Evolutionary conservation across 331 rosid species (phyloP).

Genomic region (Ulmus americana): DNA sequence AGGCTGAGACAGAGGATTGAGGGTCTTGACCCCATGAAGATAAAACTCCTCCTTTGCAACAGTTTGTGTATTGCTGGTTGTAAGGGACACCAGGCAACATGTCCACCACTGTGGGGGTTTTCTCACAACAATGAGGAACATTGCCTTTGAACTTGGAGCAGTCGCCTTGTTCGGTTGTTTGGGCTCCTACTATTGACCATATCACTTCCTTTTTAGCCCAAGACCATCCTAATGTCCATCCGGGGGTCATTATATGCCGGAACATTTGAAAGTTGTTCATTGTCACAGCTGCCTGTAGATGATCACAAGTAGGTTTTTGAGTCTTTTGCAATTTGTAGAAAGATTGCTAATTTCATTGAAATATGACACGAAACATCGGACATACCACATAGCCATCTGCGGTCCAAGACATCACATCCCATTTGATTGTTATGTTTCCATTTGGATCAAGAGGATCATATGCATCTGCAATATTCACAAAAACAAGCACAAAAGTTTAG

Average conservation of each 20-base stretch:
- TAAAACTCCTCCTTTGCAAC: constrained; percentile 92
- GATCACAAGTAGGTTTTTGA: neutral
- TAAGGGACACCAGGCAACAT: constrained; percentile 89
- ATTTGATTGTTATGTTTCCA: constrained; percentile 77
- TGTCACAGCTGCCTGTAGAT: constrained; percentile 59
- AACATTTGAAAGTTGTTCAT: constrained; percentile 79
- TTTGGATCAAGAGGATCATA: constrained; percentile 94
- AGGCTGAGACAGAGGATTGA: constrained; percentile 61
- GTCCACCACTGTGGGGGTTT: constrained; percentile 73
- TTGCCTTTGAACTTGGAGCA: constrained; percentile 86
- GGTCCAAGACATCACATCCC: constrained; percentile 96
- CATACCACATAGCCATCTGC: constrained; percentile 84
- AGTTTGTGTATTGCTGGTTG: constrained; percentile 80
- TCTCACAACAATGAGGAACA: constrained; percentile 87
- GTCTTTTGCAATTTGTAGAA: too few relatives aligned
- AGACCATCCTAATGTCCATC: constrained; percentile 91
- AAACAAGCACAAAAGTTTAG: constrained; percentile 6
- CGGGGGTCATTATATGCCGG: constrained; percentile 84
- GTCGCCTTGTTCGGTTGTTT: constrained; percentile 94
- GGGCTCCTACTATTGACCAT: constrained; percentile 79
- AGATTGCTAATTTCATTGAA: neutral
- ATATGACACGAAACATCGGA: neutral
- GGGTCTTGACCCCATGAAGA: constrained; percentile 97
- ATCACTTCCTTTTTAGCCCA: constrained; percentile 93
- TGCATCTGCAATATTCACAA: constrained; percentile 39